Percentiles rank a stretch among this genome's conserved stretches.
phyloP scores from a whole-genome alignment of 805 yeast species.

The Pichia sporocuriosa region DNA sequence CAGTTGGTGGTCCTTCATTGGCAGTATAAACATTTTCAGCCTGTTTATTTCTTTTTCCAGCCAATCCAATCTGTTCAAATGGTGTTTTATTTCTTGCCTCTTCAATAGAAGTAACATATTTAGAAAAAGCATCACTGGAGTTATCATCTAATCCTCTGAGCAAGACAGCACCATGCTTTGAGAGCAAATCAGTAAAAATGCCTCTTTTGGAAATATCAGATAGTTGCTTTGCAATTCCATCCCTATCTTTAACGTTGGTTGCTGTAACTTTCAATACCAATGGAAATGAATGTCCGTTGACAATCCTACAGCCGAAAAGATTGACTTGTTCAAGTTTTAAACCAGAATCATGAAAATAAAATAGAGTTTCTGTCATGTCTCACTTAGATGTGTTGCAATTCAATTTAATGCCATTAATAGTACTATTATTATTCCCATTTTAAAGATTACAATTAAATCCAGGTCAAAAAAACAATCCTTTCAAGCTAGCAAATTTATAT shows the following conservation, averaged over 20 bases:
- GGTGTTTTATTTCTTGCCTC: not conserved
- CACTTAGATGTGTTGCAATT: no score
- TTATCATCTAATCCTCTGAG: not conserved
- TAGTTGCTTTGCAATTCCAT: not conserved
- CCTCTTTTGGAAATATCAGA: not conserved
- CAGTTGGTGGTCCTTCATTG: constrained; percentile 3
- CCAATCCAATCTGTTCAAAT: constrained; percentile 6
- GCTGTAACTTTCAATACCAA: not conserved
- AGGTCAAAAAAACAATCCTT: no score
- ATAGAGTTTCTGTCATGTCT: not conserved
- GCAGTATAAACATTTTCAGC: constrained; percentile 3
- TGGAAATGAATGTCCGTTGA: not conserved
- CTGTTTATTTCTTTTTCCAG: constrained; percentile 1
- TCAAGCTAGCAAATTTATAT: no score
- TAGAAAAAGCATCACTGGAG: not conserved
- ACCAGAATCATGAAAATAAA: not conserved
- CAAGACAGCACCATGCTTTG: constrained; percentile 4
- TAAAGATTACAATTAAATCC: no score
- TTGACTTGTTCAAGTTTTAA: not conserved
- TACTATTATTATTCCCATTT: no score
- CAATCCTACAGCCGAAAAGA: not conserved
- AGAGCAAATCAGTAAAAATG: not conserved
- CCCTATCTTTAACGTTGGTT: not conserved
- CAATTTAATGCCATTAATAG: no score
- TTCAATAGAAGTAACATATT: constrained; percentile 2